Conservation (phyloP, 345 rosid species). For the Hibiscus tridactylites region DNA sequence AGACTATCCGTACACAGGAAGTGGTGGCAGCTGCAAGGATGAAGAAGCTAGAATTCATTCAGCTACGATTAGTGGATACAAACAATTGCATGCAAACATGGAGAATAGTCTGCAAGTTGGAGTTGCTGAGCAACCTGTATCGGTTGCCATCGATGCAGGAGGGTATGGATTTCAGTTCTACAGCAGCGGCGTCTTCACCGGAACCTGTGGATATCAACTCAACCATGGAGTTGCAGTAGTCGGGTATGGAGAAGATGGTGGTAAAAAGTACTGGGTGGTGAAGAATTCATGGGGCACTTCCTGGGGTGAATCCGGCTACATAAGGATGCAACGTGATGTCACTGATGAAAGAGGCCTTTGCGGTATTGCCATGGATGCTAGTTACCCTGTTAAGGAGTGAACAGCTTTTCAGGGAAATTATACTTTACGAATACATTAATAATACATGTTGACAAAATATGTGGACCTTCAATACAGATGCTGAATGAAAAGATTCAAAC, state of each 20-base stretch:
- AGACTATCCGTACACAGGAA: slow-evolving; percentile 49
- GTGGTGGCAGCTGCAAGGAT: slow-evolving; percentile 33
- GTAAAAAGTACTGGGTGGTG: slow-evolving; percentile 61
- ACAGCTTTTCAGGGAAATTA: slow-evolving; percentile 7
- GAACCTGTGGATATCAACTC: slow-evolving; percentile 47
- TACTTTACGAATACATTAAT: too few species aligned
- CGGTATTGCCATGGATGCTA: slow-evolving; percentile 68
- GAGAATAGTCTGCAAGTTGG: slow-evolving; percentile 55
- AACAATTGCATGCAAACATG: slow-evolving; percentile 25
- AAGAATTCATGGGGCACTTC: slow-evolving; percentile 79
- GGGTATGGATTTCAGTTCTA: slow-evolving; percentile 61
- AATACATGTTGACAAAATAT: too few species aligned
- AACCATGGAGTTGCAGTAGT: slow-evolving; percentile 72
- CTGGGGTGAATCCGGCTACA: slow-evolving; percentile 85
- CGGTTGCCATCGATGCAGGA: slow-evolving; percentile 72
- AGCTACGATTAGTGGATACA: slow-evolving; percentile 43
- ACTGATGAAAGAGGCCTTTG: slow-evolving; percentile 39
- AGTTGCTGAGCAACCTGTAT: slow-evolving; percentile 63
- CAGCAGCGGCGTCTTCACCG: slow-evolving; percentile 48
- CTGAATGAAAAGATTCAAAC: too few species aligned
- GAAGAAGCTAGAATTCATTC: slow-evolving; percentile 22
- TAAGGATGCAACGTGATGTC: slow-evolving; percentile 46
- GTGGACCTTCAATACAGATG: too few species aligned
- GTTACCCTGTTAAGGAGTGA: slow-evolving; percentile 55
- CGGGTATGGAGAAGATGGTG: slow-evolving; percentile 54